Conservation (phyloP, 305 asterid genomes). For the Fraxinus xanthoxyloides region DNA sequence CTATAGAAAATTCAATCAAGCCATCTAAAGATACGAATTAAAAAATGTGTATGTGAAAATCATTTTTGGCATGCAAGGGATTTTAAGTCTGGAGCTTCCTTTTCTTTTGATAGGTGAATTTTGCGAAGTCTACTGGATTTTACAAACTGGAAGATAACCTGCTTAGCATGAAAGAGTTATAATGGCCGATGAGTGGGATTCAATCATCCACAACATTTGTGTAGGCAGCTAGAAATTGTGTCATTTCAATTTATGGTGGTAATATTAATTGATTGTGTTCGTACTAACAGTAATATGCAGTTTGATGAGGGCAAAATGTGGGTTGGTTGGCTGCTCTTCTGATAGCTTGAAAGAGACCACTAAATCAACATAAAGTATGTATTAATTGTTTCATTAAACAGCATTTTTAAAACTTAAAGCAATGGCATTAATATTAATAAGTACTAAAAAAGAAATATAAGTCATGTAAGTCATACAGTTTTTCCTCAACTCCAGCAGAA, state of each 20-base stretch:
- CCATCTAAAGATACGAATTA: not conserved
- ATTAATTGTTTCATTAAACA: not conserved
- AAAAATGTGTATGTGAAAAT: not conserved
- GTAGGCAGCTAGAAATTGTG: not conserved
- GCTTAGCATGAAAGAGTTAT: not conserved
- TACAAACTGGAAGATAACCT: not conserved
- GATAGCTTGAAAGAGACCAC: not conserved
- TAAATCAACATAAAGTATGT: not conserved
- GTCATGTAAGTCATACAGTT: slow-evolving; percentile 52
- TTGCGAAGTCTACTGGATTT: not conserved
- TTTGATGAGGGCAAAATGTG: not conserved
- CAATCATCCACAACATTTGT: not conserved
- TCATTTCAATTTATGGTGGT: not conserved
- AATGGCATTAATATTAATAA: not conserved
- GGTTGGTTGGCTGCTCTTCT: not conserved
- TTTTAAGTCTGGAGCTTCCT: not conserved
- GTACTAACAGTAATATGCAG: not conserved
- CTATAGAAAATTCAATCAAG: not conserved
- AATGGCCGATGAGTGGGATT: not conserved
- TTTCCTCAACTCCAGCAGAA: slow-evolving; percentile 43
- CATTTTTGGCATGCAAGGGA: not conserved
- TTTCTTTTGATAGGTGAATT: not conserved
- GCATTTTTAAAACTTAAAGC: not conserved
- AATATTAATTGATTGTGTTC: not conserved
- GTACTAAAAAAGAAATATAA: not conserved